A percentile compares a stretch with the other conserved stretches of the same genome.
These are phyloP conservation scores for Pyrenophora seminiperda DNA, from an alignment of 2,329 filamentous ascomycete genomes.

Conservation along the genomic window DNA sequence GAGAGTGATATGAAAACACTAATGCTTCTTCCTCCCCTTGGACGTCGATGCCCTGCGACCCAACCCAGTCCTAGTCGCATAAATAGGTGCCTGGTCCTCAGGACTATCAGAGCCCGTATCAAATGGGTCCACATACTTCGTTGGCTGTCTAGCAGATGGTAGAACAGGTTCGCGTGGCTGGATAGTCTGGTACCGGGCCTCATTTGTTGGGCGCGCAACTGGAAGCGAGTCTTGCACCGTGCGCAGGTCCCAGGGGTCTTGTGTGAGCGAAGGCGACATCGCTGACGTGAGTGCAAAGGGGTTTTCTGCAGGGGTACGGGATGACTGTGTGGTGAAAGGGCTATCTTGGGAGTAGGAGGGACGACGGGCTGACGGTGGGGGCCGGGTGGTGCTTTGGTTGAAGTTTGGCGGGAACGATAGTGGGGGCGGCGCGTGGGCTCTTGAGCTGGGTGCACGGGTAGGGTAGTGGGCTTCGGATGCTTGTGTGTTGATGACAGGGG, in stretches of 20 bases:
- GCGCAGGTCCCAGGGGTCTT: constrained; percentile 36
- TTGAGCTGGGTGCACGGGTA: constrained; percentile 22
- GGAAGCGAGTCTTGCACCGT: constrained; percentile 28
- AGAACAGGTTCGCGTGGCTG: constrained; percentile 21
- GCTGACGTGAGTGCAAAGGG: not conserved
- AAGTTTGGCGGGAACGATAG: constrained; percentile 26
- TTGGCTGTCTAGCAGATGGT: constrained; percentile 19
- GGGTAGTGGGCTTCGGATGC: constrained; percentile 15
- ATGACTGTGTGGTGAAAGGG: constrained; percentile 22
- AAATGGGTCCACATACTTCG: constrained; percentile 22
- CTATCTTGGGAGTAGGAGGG: constrained; percentile 26
- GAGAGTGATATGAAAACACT: not conserved
- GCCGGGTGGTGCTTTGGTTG: constrained; percentile 17
- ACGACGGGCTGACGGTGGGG: constrained; percentile 29
- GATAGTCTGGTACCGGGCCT: constrained; percentile 18
- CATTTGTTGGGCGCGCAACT: constrained; percentile 5
- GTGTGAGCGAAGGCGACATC: constrained; percentile 20
- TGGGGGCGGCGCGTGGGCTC: constrained; percentile 24
- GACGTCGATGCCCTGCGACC: constrained; percentile 4
- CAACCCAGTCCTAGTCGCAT: constrained; percentile 7
- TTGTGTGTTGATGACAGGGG: constrained; percentile 23
- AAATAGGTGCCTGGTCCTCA: constrained; percentile 5
- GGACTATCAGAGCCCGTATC: constrained; percentile 15
- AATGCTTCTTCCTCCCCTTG: constrained; percentile 10
- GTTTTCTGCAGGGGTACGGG: not conserved